Percentiles rank a stretch among this genome's conserved stretches.
phyloP scores from a whole-genome alignment of 495 filamentous ascomycete species.

The Mytilinidion resinicola region DNA sequence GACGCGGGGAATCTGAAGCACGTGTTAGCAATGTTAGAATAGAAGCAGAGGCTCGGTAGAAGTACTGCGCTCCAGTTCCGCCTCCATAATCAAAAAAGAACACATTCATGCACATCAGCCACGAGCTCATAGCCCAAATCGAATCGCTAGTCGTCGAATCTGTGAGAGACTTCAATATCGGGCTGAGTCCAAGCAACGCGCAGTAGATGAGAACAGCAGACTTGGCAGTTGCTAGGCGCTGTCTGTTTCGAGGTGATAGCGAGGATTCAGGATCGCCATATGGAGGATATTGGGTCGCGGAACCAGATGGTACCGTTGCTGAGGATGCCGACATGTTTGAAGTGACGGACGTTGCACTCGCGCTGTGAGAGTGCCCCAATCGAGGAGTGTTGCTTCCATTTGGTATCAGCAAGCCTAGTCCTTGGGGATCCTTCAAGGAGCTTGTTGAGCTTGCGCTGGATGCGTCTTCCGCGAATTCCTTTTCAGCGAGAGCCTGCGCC shows the following conservation, averaged over 20 bases:
- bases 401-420: slow-evolving; percentile 8
- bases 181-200: slow-evolving; percentile 80
- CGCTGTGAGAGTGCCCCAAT: slow-evolving; percentile 15
- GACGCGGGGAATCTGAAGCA: slow-evolving; percentile 64
- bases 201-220: slow-evolving; percentile 92
- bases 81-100: slow-evolving; percentile 95
- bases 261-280: slow-evolving; percentile 29
- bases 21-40: slow-evolving; percentile 10
- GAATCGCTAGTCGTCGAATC: slow-evolving; percentile 82
- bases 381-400: neutral
- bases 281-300: slow-evolving; percentile 23
- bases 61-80: slow-evolving; percentile 53
- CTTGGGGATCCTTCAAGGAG: slow-evolving; percentile 14
- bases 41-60: slow-evolving; percentile 9
- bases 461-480: slow-evolving; percentile 9
- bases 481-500: slow-evolving; percentile 8
- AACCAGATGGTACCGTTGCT: neutral
- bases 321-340: slow-evolving; percentile 14
- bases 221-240: slow-evolving; percentile 69
- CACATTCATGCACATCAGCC: slow-evolving; percentile 89
- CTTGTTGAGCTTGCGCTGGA: slow-evolving; percentile 10
- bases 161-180: slow-evolving; percentile 90
- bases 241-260: slow-evolving; percentile 56
- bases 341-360: slow-evolving; percentile 19
- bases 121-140: slow-evolving; percentile 94